Base-by-base conservation (phyloP, 768 basidiomycete genomes). In the Psilocybe tampanensis region DNA sequence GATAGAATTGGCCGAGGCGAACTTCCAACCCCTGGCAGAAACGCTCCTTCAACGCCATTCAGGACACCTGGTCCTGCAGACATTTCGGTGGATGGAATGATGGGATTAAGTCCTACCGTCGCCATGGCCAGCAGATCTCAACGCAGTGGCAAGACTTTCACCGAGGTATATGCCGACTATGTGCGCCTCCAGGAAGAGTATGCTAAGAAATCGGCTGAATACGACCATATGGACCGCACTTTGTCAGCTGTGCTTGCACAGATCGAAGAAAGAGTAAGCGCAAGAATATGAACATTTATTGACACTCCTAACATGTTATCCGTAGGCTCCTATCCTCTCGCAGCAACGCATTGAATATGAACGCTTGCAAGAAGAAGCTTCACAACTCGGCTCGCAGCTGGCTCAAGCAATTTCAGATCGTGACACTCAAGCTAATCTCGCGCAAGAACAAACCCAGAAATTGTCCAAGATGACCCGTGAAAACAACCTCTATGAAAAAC, bases 311-410 rank as follows among this genome's bases (percentile, higher is more conserved):
- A 56, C 19, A 51, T 49, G 1, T 45, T n/a, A 18, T 59, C 24
- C 34, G 3, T 61, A 97, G 95, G 94, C 94, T 13, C 96, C 96
- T 8, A 80, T 94, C 22, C 80, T 99, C 8, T 86, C 89, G 15
- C 91, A 96, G 70, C 96, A 98, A 73, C 88, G 92, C 18, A 77
- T 79, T 3, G 95, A 98, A 71, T 95, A 96, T 68, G 90, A 92
- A 62, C 88, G 92, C 17, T 76, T 95, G 11, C 86, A 86, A 63
- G 80, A 83, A 2, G 94, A 96, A 70, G 87, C 92, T 3, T 76
- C 86, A 24, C 87, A 93, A 50, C 85, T 98, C 21, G 87, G 92
- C 1, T 77, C 83, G 12, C 92, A 96, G 60, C 85, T 98, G 6
- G 77, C 92, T 0, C 79, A 85, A 58, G 85, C 90, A 7, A 78